Conservation (phyloP, 805 yeast species). For the Starmera dryadoides region DNA sequence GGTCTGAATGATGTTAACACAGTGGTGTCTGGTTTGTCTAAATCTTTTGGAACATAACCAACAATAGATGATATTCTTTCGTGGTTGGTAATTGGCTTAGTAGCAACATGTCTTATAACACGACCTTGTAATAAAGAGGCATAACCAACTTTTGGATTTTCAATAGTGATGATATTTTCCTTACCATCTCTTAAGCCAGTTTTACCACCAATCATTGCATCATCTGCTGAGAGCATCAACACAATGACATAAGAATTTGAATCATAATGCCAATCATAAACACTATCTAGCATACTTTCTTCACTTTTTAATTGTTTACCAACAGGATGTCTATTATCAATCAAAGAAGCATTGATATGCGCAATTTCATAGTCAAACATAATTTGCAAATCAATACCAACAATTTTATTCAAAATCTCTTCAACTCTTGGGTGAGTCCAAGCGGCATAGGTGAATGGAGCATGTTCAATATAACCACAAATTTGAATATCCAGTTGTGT, state of each 20-base stretch:
- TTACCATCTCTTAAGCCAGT: slow-evolving; percentile 35
- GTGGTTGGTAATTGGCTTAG: slow-evolving; percentile 18
- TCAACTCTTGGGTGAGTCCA: slow-evolving; percentile 35
- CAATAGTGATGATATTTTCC: slow-evolving; percentile 12
- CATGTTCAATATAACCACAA: slow-evolving; percentile 26
- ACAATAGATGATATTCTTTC: slow-evolving; percentile 26
- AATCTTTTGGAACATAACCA: slow-evolving; percentile 20
- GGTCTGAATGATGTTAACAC: slow-evolving; percentile 19
- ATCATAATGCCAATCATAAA: slow-evolving; percentile 36
- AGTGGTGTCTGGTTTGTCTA: slow-evolving; percentile 17
- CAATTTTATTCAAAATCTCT: slow-evolving; percentile 30
- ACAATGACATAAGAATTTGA: slow-evolving; percentile 37
- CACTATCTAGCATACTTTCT: slow-evolving; percentile 11
- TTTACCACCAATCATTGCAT: slow-evolving; percentile 37
- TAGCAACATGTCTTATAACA: slow-evolving; percentile 19
- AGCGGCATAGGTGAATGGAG: slow-evolving; percentile 31
- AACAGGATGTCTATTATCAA: slow-evolving; percentile 7
- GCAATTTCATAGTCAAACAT: slow-evolving; percentile 35
- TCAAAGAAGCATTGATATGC: slow-evolving; percentile 21
- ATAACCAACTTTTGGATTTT: slow-evolving; percentile 19
- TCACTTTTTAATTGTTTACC: slow-evolving; percentile 23
- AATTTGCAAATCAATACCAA: slow-evolving; percentile 32
- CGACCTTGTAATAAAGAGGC: slow-evolving; percentile 20
- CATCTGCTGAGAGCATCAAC: slow-evolving; percentile 34
- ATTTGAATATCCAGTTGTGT: slow-evolving; percentile 22